Conservation (phyloP, 208 protist genomes). For the Crithidia acanthocephali region DNA sequence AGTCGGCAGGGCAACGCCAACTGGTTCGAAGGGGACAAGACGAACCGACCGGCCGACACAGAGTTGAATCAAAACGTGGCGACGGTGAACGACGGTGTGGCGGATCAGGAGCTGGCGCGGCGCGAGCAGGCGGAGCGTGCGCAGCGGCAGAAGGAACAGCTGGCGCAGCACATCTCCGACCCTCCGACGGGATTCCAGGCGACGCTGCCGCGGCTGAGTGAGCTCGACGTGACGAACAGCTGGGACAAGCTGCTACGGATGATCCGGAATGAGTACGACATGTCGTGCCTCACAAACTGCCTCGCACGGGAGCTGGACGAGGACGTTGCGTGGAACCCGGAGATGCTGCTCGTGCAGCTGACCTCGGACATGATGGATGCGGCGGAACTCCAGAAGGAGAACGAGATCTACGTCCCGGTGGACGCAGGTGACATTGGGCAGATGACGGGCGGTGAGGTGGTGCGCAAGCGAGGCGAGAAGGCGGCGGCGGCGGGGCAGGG, state of each 20-base stretch:
- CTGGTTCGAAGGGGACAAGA: slow-evolving; percentile 26
- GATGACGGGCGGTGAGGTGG: slow-evolving; percentile 60
- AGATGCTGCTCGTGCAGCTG: slow-evolving; percentile 91
- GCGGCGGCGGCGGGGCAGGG: background rate
- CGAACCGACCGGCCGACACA: slow-evolving; percentile 34
- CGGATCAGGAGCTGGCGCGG: slow-evolving; percentile 32
- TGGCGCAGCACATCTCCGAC: slow-evolving; percentile 65
- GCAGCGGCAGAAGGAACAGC: slow-evolving; percentile 49
- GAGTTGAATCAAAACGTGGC: slow-evolving; percentile 46
- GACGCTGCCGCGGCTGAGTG: slow-evolving; percentile 74
- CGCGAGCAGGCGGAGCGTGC: slow-evolving; percentile 36
- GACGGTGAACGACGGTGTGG: slow-evolving; percentile 55
- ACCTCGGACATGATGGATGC: slow-evolving; percentile 88
- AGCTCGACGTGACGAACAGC: slow-evolving; percentile 69
- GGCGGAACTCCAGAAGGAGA: slow-evolving; percentile 45
- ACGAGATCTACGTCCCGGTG: slow-evolving; percentile 37
- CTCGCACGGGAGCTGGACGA: slow-evolving; percentile 86
- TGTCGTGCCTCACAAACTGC: slow-evolving; percentile 79
- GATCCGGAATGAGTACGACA: slow-evolving; percentile 79
- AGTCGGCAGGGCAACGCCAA: slow-evolving; percentile 12
- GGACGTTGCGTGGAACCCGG: slow-evolving; percentile 86
- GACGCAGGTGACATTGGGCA: slow-evolving; percentile 46
- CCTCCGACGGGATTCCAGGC: slow-evolving; percentile 69
- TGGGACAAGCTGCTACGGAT: slow-evolving; percentile 74
- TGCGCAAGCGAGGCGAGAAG: slow-evolving; percentile 48